Conservation (phyloP, 2,329 filamentous ascomycete species). For the Dactylellina haptotyla region DNA sequence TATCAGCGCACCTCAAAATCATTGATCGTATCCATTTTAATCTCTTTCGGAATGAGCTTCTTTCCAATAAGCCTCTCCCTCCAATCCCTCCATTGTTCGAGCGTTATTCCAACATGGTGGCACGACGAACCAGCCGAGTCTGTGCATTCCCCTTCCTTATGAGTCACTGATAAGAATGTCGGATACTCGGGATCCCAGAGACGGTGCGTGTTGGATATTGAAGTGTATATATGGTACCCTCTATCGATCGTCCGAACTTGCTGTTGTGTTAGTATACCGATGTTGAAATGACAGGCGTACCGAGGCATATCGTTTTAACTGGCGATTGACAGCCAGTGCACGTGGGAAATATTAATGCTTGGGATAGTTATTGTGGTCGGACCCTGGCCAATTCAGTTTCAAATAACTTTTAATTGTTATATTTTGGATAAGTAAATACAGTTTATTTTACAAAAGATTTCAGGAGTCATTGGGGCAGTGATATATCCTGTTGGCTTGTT, state of each 20-base stretch:
- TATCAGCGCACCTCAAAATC: not conserved
- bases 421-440: too few species aligned
- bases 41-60: slow-evolving; percentile 7
- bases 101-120: not conserved
- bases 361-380: not conserved
- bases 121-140: not conserved
- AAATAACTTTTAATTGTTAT: too few species aligned
- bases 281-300: slow-evolving; percentile 31
- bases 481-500: too few species aligned
- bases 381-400: too few species aligned
- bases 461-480: too few species aligned
- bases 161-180: slow-evolving; percentile 26
- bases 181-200: slow-evolving; percentile 46
- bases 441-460: too few species aligned
- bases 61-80: slow-evolving; percentile 19
- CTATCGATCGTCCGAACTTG: slow-evolving; percentile 15
- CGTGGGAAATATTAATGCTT: not conserved
- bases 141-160: slow-evolving; percentile 6
- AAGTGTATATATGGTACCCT: slow-evolving; percentile 18
- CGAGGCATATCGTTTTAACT: slow-evolving; percentile 22
- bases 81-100: slow-evolving; percentile 8
- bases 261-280: slow-evolving; percentile 14
- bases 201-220: slow-evolving; percentile 16
- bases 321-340: not conserved
- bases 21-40: not conserved